These are phyloP conservation scores for Monilinia fructigena DNA, from an alignment of 2,329 filamentous ascomycete species.

Conservation along the genomic window DNA sequence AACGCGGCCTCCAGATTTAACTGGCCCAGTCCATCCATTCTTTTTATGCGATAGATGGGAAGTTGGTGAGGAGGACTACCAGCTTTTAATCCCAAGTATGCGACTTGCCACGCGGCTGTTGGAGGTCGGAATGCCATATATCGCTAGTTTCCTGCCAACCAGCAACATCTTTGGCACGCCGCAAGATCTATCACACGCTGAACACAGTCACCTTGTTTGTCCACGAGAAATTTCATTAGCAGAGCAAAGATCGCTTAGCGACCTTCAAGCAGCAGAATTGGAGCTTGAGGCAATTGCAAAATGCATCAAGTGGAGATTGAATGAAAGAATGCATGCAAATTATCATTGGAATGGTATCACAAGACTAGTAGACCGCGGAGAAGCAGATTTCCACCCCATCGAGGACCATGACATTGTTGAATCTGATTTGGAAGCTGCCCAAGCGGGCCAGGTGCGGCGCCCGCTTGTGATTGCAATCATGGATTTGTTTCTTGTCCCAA, in stretches of 20 bases:
- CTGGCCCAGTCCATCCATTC: conserved; percentile 23
- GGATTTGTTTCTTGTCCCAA: conserved; percentile 31
- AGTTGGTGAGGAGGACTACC: conserved; percentile 29
- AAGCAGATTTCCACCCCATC: conserved; percentile 18
- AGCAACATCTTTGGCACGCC: conserved; percentile 21
- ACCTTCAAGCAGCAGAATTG: conserved; percentile 24
- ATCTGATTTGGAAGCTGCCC: conserved; percentile 23
- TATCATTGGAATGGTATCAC: conserved; percentile 29
- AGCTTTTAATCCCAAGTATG: conserved; percentile 32
- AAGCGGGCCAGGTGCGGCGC: conserved; percentile 25
- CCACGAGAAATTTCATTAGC: conserved; percentile 17
- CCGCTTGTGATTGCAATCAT: conserved; percentile 32
- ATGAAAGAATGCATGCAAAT: conserved; percentile 27
- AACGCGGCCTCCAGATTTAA: conserved; percentile 20
- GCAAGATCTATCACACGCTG: background rate
- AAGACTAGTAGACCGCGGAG: conserved; percentile 22
- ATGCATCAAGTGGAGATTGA: conserved; percentile 31
- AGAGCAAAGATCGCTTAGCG: background rate
- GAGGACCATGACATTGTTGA: conserved; percentile 16
- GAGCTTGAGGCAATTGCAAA: conserved; percentile 31
- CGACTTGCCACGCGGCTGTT: conserved; percentile 33
- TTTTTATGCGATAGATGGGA: conserved; percentile 31
- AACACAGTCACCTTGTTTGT: background rate
- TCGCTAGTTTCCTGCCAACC: conserved; percentile 32
- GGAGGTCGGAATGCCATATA: conserved; percentile 31